Base-by-base conservation (phyloP, 2,329 filamentous ascomycete genomes). In the Monilinia fructigena region DNA sequence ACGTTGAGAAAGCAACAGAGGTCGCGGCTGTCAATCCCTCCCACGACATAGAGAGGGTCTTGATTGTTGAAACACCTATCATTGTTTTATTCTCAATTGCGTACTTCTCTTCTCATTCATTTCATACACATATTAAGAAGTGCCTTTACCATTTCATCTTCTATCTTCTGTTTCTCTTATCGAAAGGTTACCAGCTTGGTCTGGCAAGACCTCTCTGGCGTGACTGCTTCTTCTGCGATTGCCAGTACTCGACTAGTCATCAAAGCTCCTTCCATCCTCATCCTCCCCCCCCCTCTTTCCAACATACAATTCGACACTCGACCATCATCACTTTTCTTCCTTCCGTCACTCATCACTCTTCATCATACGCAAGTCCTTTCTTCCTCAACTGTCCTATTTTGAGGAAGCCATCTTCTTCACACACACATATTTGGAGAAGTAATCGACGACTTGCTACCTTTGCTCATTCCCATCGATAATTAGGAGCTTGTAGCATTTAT, bases 401-500 rank as follows among this genome's bases (percentile, higher is more conserved):
- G 55, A 65, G 63, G 55, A 65, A 65, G 23, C 59, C 59, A 50
- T 63, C 56, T 62, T 42, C 68, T 54, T 66, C 67, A 58, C 26
- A 47, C 42, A 47, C 42, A 42, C 52, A 48, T 42, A 40, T 67
- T 52, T 63, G 55, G 63, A 70, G 70, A 66, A 67, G 66, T 70
- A 68, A 67, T 70, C 63, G 60, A n/a, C 55, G 64, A 62, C 64
- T 68, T 70, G 68, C 70, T 64, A 67, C 71, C 64, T 71, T 72
- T 73, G 72, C 73, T 74, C 72, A 72, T 73, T 71, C 70, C 68
- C 61, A 54, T 52, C 14, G 55, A 61, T 35, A 38, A 60, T 42
- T 47, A 59, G 20, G 26, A 61, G 63, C 55, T 45, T 7, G 45
- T 50, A 45, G 55, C 47, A 60, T 65, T 67, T 59, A 40, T 55